These are phyloP conservation scores for Apocynum venetum DNA, from an alignment of 257 asterid species.

Conservation along the genomic window DNA sequence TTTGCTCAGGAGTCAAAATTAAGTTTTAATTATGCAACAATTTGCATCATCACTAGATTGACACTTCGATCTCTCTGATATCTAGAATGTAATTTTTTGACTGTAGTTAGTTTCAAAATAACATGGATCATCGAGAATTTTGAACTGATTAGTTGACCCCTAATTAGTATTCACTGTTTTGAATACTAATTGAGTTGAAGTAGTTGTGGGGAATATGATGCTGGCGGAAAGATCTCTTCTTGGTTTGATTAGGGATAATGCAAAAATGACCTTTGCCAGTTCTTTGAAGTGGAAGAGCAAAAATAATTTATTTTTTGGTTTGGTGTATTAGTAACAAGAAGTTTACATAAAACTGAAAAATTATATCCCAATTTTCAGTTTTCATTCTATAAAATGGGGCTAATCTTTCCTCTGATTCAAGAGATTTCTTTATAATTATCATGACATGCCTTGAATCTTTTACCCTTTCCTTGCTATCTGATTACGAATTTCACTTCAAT, in stretches of 20 bases:
- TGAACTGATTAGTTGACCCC: no score
- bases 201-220: background rate
- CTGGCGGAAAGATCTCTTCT: background rate
- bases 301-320: no score
- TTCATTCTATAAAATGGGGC: background rate
- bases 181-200: no score
- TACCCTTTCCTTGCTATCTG: no score
- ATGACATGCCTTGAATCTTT: no score
- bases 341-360: background rate
- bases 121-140: background rate
- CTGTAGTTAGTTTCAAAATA: background rate
- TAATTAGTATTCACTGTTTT: background rate
- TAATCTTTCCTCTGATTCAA: background rate
- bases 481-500: background rate
- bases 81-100: background rate
- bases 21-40: no score
- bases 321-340: background rate
- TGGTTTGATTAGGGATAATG: background rate
- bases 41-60: no score
- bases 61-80: background rate
- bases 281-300: background rate
- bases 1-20: no score
- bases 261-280: background rate
- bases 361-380: background rate
- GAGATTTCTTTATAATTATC: background rate